phyloP scores from a whole-genome alignment of 164 flowering plant species.

The Vitis amurensis region DNA sequence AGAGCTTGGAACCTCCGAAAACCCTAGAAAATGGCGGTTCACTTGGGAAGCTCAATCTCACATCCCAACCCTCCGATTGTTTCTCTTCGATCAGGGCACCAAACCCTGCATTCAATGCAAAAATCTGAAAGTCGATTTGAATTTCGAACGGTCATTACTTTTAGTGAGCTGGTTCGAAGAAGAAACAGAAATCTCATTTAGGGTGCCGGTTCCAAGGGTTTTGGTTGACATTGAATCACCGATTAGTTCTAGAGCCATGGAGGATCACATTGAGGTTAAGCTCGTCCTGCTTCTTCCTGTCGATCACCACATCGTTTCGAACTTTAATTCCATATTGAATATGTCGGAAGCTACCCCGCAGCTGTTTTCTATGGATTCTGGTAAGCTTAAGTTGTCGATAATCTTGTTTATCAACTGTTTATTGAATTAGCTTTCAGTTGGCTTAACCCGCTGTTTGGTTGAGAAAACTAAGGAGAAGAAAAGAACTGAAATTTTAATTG shows the following conservation, averaged over 20 bases:
- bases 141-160: conserved; percentile 36
- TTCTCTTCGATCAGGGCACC: conserved; percentile 54
- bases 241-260: conserved; percentile 42
- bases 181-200: conserved; percentile 29
- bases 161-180: conserved; percentile 44
- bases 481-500: no score
- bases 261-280: conserved; percentile 84
- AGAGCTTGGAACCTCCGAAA: conserved; percentile 11
- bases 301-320: conserved; percentile 72
- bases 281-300: conserved; percentile 74
- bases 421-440: not conserved
- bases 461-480: no score
- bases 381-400: conserved; percentile 30
- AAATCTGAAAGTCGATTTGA: conserved; percentile 33
- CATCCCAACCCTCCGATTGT: conserved; percentile 58
- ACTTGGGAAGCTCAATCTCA: conserved; percentile 91
- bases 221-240: conserved; percentile 67
- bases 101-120: conserved; percentile 47
- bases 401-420: not conserved
- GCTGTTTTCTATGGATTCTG: conserved; percentile 55
- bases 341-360: conserved; percentile 16
- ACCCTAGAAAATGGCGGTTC: conserved; percentile 80
- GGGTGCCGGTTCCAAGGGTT: conserved; percentile 74
- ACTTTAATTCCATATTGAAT: conserved; percentile 38
- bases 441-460: no score